These are phyloP conservation scores for Cinnamomum micranthum DNA, from an alignment of 164 flowering plant genomes.

Conservation along the genomic window DNA sequence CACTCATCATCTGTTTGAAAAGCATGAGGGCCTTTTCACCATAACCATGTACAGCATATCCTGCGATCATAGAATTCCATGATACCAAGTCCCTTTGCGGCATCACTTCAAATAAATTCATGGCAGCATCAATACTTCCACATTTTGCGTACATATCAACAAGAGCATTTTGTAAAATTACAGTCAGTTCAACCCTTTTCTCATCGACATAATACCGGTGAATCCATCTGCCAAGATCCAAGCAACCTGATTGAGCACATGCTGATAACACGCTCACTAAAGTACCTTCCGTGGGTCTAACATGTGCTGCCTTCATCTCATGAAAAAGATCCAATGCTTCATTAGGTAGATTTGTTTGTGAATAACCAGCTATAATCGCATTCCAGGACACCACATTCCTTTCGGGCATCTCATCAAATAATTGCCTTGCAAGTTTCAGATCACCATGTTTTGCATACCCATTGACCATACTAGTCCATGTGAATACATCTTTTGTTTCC, in stretches of 20 bases:
- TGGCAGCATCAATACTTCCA: conserved; percentile 40
- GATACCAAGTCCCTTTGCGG: conserved; percentile 41
- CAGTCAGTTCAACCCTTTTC: conserved; percentile 26
- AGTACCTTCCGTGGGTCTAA: conserved; percentile 52
- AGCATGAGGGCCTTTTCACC: conserved; percentile 33
- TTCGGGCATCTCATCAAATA: conserved; percentile 57
- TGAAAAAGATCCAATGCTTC: conserved; percentile 56
- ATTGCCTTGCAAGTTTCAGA: conserved; percentile 34
- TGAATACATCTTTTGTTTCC: conserved; percentile 50
- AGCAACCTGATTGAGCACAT: conserved; percentile 51
- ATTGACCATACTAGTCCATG: conserved; percentile 75
- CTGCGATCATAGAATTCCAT: conserved; percentile 53
- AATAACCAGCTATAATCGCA: conserved; percentile 70
- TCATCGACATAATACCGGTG: conserved; percentile 34
- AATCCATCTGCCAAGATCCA: conserved; percentile 53
- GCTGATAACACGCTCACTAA: conserved; percentile 66
- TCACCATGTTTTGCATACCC: conserved; percentile 64
- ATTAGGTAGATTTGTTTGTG: conserved; percentile 49
- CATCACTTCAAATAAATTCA: conserved; percentile 30
- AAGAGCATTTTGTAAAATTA: conserved; percentile 41
- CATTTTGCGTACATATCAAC: conserved; percentile 62
- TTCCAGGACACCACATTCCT: conserved; percentile 70
- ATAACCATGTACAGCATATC: conserved; percentile 44
- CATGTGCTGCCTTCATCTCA: conserved; percentile 39
- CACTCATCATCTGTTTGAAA: conserved; percentile 34